Evolutionary conservation across 495 filamentous ascomycete genomes (phyloP).

Genomic region (Hypoxylon lienhwacheense): DNA sequence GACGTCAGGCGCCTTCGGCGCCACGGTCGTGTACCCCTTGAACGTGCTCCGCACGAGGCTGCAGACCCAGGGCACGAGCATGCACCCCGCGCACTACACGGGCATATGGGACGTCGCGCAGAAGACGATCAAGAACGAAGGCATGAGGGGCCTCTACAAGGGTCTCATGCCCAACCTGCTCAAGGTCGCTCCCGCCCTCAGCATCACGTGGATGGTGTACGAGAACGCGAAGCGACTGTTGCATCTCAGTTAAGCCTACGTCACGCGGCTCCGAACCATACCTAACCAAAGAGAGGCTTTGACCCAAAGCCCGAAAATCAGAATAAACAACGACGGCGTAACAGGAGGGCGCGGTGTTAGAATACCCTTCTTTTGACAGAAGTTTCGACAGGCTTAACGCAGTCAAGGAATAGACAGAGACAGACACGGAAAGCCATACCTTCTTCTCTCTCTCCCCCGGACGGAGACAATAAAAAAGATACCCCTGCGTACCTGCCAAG

Average conservation of each 20-base stretch:
- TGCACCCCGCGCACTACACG: constrained; percentile 88
- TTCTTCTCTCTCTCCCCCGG: too few relatives aligned
- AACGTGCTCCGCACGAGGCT: constrained; percentile 93
- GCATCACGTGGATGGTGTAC: constrained; percentile 97
- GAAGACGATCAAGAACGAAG: constrained; percentile 81
- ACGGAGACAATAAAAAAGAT: too few relatives aligned
- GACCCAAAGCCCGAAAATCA: too few relatives aligned
- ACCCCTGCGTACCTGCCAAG: too few relatives aligned
- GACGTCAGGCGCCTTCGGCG: constrained; percentile 86
- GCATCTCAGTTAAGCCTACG: constrained; percentile 58
- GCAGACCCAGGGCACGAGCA: constrained; percentile 89
- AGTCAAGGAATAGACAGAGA: too few relatives aligned
- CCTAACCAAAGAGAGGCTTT: too few relatives aligned
- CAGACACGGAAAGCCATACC: too few relatives aligned
- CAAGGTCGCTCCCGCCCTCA: constrained; percentile 95
- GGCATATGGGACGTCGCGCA: constrained; percentile 84
- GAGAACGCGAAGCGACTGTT: constrained; percentile 87
- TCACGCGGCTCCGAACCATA: too few relatives aligned
- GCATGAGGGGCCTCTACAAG: constrained; percentile 85
- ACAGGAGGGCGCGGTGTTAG: too few relatives aligned
- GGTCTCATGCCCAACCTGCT: constrained; percentile 93
- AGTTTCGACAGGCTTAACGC: too few relatives aligned
- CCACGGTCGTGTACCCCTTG: constrained; percentile 90
- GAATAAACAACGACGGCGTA: too few relatives aligned
- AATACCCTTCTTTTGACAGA: too few relatives aligned